phyloP scores from a whole-genome alignment of 1,139 yeast genomes.

The Kurtzmaniella natalensis region DNA sequence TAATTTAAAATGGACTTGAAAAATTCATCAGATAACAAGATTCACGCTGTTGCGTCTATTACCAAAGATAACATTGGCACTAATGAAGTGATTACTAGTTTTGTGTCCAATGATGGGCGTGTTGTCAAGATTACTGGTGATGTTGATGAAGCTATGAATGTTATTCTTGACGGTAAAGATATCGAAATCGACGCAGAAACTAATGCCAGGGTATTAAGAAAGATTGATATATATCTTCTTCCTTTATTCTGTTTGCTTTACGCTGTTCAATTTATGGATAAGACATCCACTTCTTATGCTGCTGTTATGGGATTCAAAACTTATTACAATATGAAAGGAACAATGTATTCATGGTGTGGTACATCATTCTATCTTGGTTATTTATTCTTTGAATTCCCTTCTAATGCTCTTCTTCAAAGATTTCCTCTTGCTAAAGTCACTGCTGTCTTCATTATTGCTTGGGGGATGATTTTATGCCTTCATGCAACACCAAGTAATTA shows the following conservation, averaged over 20 bases:
- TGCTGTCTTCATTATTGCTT: conserved; percentile 32
- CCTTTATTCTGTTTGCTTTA: conserved; percentile 50
- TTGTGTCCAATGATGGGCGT: no score
- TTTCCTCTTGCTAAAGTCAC: conserved; percentile 40
- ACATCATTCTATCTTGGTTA: conserved; percentile 49
- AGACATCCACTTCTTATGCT: conserved; percentile 50
- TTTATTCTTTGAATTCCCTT: conserved; percentile 39
- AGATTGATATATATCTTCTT: conserved; percentile 46
- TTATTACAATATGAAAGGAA: conserved; percentile 42
- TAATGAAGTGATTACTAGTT: no score
- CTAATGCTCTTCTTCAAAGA: conserved; percentile 31
- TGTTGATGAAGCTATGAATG: conserved; percentile 29
- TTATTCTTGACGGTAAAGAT: conserved; percentile 16
- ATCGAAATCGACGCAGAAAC: conserved; percentile 15
- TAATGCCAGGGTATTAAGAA: conserved; percentile 26
- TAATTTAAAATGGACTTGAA: no score
- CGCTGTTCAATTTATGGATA: conserved; percentile 57
- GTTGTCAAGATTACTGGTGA: conserved; percentile 24
- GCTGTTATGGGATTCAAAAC: conserved; percentile 50
- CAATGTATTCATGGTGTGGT: conserved; percentile 48
- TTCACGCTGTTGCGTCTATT: no score
- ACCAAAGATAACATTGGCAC: no score
- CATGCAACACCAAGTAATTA: conserved; percentile 38
- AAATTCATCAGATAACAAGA: no score
- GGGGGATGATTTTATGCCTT: conserved; percentile 43